Evolutionary conservation across 2,329 filamentous ascomycete genomes (phyloP).

Genomic region (Basipetospora sp.): DNA sequence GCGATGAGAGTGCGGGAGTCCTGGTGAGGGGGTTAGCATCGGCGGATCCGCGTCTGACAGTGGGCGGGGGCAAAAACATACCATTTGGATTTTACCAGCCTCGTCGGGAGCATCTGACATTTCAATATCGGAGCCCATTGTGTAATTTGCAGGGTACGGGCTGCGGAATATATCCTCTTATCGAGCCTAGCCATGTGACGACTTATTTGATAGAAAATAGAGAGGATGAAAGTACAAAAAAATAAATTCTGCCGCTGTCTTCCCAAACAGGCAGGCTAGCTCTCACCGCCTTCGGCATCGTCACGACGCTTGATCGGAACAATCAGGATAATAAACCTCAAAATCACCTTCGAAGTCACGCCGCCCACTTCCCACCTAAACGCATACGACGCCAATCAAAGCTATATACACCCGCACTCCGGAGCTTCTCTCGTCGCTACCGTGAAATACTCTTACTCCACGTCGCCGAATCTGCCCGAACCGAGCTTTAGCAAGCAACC

Average conservation of each 20-base stretch:
- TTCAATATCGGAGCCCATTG: conserved; percentile 4
- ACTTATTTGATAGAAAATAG: too few species aligned
- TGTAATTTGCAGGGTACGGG: too few species aligned
- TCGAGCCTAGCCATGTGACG: too few species aligned
- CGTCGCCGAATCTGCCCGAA: too few species aligned
- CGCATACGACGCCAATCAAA: conserved; percentile 4
- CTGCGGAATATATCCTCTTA: too few species aligned
- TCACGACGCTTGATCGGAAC: background rate
- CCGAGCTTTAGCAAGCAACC: background rate
- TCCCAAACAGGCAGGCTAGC: background rate
- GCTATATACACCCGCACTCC: background rate
- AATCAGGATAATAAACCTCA: conserved; percentile 6
- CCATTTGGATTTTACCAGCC: background rate
- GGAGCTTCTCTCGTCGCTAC: too few species aligned
- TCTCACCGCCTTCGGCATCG: conserved; percentile 4
- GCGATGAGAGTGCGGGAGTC: conserved; percentile 29
- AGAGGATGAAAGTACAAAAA: background rate
- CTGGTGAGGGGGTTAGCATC: background rate
- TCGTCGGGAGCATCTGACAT: conserved; percentile 1
- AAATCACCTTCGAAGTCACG: background rate
- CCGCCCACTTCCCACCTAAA: background rate
- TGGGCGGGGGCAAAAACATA: background rate
- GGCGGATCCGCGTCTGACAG: too few species aligned
- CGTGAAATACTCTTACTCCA: too few species aligned
- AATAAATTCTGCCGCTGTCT: background rate